Base-by-base conservation (phyloP, 2,329 filamentous ascomycete genomes). In the Verticillium nonalfalfae region DNA sequence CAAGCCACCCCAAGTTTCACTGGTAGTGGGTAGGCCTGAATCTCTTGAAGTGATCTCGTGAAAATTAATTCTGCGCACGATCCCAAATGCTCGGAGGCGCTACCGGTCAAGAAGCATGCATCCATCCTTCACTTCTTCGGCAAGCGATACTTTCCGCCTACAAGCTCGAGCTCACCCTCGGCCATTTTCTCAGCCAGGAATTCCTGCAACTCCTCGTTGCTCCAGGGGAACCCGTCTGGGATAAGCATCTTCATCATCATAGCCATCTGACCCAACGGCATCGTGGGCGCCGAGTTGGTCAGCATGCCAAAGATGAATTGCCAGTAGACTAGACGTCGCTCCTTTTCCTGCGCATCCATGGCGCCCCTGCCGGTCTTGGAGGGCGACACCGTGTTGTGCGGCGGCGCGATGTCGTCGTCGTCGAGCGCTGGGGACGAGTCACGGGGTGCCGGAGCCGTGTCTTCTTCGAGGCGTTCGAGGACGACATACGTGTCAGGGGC, bases 211-310 rank as follows among this genome's bases (percentile, higher is more conserved):
- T 98, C 93, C 71, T 97, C 93, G 69, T 91, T 91, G 64, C 89
- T 91, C 83, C 92, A 97, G 0, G 91, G 86, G 71, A 97, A 97
- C 1, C 93, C 93, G 13, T 92, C 92, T 0, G 90, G 85, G 59
- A 97, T 87, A 62, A 94, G 84, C 83, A 98, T 94, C 76, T 91
- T 92, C 81, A 99, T 83, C 91, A 98, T 97, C 89, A 93, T 96
- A 9, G 87, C 83, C 66, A 99, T 96, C 72, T 93, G 85, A 60
- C 81, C 81, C 62, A 93, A 78, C 58, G 90, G 88, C 90, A 97
- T 95, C 34, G 89, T 76, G 18, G 83, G 86, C 18, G 89, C 89
- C 68, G 92, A 90, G 74, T 97, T 97, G 64, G 92, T 97, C 75
- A 99, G 78, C 95, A 99, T 98, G 59, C 91, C 92, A 61, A 93